Evolutionary conservation across 2,329 filamentous ascomycete genomes (phyloP).

Genomic region (Fusarium brevicatenulatum): DNA sequence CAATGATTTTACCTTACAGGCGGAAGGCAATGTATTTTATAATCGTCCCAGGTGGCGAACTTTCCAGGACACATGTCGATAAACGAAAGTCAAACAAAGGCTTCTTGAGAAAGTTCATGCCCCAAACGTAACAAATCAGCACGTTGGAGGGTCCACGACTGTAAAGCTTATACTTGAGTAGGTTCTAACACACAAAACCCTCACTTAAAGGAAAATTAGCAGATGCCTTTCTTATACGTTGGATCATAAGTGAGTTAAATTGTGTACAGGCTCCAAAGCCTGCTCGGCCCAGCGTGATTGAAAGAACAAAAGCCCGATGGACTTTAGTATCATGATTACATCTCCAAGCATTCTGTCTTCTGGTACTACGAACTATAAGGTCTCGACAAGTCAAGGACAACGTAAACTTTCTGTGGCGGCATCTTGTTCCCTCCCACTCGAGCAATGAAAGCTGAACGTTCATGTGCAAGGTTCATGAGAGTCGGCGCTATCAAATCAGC

Average conservation of each 20-base stretch:
- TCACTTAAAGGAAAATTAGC: fast-evolving
- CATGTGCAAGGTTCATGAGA: background rate
- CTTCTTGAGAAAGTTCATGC: background rate
- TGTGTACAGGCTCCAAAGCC: background rate
- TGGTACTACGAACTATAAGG: background rate
- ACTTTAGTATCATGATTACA: background rate
- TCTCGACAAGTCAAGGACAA: too few relatives aligned
- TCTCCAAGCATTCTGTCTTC: background rate
- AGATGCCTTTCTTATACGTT: background rate
- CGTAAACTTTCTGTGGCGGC: background rate
- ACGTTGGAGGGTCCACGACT: background rate
- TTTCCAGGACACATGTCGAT: background rate
- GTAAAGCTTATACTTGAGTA: background rate
- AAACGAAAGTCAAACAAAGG: background rate
- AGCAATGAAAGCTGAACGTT: background rate
- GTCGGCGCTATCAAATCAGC: background rate
- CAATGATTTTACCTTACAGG: too few relatives aligned
- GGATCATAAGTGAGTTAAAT: background rate
- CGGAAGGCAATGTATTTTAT: background rate
- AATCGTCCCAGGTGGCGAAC: background rate
- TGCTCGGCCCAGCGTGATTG: background rate
- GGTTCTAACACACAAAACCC: background rate
- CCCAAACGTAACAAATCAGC: background rate
- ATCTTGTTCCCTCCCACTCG: too few relatives aligned
- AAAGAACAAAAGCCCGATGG: background rate